Evolutionary conservation across 306 rosid species (phyloP), one percentile per base, ranked within the genome.

Genomic region (Cotoneaster glaucophyllus): DNA sequence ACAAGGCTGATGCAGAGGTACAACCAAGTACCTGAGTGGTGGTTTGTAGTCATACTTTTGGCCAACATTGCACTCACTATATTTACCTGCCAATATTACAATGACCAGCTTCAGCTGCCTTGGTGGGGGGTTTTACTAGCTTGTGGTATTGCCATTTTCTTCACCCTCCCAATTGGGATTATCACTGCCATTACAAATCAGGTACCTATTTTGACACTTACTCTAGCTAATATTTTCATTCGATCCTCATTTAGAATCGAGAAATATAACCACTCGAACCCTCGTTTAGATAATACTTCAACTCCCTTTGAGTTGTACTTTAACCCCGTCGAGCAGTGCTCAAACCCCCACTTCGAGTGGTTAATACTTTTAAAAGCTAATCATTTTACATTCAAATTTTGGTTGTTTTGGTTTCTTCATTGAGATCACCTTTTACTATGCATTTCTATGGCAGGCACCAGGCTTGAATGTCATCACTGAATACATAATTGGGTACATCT

Each of bases 91-190:
- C 82, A 91, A 57, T 94, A 91, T 73, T 91, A 83, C 88, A 94
- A 76, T 5, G 90, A 88, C 0, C 97, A 94, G 58, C 88, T 94
- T 29, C 98, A 94, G 56, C 71, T 94, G 59, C 98, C 98, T n/a
- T 90, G 98, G 98, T 94, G 98, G 97, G 98, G 98, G 58, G 97
- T 94, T 69, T 67, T 94, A 8, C 80, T 94, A 3, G 98, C 98
- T 17, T 91, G 96, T 81, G 86, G 48, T 50, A 86, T 94, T 70
- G 96, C 98, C 76, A 77, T 94, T 26, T 34, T 87, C 69, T 94
- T 94, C 88, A 94, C 98, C 74, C 98, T 94, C 64, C 98, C 98
- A 4, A 90, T 94, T 8, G 97, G 98, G 8, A 91, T 91, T 78
- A 90, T 94, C 53, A 91, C 97, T 3, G 98, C 98, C 58, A 86